Conservation (phyloP, 2,329 filamentous ascomycete species). For the Phyllosticta citribraziliensis region DNA sequence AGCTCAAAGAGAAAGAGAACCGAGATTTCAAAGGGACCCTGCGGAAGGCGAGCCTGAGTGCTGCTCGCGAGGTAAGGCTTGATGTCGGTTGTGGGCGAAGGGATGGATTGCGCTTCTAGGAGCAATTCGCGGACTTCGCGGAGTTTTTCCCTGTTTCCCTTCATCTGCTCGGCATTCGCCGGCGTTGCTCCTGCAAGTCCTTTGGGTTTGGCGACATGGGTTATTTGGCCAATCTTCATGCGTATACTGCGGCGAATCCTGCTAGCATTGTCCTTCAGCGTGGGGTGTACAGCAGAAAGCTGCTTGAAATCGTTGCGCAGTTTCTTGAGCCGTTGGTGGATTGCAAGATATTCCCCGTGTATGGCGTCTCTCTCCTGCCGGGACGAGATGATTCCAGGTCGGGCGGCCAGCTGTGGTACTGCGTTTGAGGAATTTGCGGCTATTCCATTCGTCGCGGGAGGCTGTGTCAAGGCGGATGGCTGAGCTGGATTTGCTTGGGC, state of each 20-base stretch:
- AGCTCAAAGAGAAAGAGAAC: constrained; percentile 55
- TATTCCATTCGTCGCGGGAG: neutral
- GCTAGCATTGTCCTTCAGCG: constrained; percentile 21
- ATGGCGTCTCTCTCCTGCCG: constrained; percentile 17
- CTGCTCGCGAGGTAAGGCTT: constrained; percentile 17
- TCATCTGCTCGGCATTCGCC: neutral
- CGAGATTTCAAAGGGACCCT: constrained; percentile 1
- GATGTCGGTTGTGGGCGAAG: constrained; percentile 20
- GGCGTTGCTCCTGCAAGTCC: constrained; percentile 15
- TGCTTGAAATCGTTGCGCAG: constrained; percentile 23
- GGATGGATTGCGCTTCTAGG: neutral
- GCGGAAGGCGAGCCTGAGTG: neutral
- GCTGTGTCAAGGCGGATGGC: neutral
- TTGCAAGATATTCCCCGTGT: constrained; percentile 25
- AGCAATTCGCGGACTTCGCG: constrained; percentile 17
- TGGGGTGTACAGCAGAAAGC: constrained; percentile 16
- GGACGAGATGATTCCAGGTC: constrained; percentile 1
- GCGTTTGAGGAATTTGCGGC: neutral
- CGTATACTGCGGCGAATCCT: constrained; percentile 24
- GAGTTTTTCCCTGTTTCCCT: constrained; percentile 12
- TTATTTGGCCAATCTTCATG: constrained; percentile 26
- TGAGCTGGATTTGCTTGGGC: constrained; percentile 16
- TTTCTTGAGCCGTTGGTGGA: constrained; percentile 28
- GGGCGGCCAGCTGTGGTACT: neutral
- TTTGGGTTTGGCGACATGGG: constrained; percentile 15